phyloP scores from a whole-genome alignment of 345 rosid genomes.

The Citrus maxima region DNA sequence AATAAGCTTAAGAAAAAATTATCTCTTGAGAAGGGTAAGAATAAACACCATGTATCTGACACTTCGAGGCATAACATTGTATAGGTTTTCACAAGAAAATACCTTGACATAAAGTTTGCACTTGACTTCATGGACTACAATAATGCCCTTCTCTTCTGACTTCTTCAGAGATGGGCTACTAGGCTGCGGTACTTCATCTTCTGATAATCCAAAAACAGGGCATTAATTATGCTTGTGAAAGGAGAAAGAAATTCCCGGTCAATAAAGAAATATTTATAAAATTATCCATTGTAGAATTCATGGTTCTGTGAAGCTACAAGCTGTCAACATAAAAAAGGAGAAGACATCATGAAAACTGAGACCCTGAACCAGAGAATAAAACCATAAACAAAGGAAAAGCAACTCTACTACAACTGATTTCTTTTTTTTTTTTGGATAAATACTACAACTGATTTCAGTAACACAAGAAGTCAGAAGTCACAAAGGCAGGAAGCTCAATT shows the following conservation, averaged over 20 bases:
- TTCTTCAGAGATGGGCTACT: conserved; percentile 92
- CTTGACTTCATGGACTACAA: conserved; percentile 88
- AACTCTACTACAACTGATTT: neutral
- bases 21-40: neutral
- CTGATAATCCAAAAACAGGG: conserved; percentile 36
- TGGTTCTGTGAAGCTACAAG: neutral
- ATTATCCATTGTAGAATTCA: neutral
- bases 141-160: conserved; percentile 77
- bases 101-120: conserved; percentile 98
- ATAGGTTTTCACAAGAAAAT: conserved; percentile 14
- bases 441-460: neutral
- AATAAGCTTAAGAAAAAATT: neutral
- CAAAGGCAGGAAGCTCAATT: neutral
- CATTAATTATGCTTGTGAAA: neutral
- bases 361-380: neutral
- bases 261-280: neutral
- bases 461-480: neutral
- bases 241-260: conserved; percentile 1
- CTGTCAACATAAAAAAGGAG: neutral
- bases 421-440: neutral
- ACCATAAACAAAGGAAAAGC: neutral
- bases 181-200: conserved; percentile 70
- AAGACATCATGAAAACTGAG: neutral
- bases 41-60: neutral
- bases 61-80: neutral